Evolutionary conservation across 1,284 basidiomycete genomes (phyloP).

Genomic region (Sporisorium exsertum): DNA sequence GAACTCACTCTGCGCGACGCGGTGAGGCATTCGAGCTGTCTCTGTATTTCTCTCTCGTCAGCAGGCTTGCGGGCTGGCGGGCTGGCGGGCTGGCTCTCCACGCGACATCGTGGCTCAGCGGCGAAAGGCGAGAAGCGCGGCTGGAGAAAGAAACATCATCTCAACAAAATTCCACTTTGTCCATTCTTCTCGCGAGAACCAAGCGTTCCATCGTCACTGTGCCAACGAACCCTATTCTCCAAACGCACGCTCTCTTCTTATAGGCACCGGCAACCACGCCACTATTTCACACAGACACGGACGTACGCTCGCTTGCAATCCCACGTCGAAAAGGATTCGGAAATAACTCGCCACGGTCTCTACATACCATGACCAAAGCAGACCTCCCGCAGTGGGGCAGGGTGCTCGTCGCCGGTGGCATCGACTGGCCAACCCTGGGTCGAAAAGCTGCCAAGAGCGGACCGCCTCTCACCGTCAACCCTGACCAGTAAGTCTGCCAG

Average conservation of each 20-base stretch:
- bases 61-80: no score
- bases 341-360: background rate
- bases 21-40: no score
- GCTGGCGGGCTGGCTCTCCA: background rate
- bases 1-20: background rate
- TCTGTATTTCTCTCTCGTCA: no score
- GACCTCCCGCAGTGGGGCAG: constrained; percentile 42
- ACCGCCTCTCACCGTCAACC: constrained; percentile 37
- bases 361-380: constrained; percentile 26
- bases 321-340: no score
- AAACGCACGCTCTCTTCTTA: background rate
- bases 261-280: no score
- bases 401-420: constrained; percentile 86
- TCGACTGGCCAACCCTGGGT: constrained; percentile 76
- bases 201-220: background rate
- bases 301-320: no score
- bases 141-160: background rate
- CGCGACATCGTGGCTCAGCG: background rate
- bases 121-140: background rate
- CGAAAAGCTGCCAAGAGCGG: constrained; percentile 59
- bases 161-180: background rate
- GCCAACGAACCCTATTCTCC: background rate
- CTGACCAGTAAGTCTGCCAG: constrained; percentile 33
- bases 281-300: no score
- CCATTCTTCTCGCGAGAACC: background rate